Base-by-base conservation (phyloP, 345 rosid genomes). In the Heritiera fomes region DNA sequence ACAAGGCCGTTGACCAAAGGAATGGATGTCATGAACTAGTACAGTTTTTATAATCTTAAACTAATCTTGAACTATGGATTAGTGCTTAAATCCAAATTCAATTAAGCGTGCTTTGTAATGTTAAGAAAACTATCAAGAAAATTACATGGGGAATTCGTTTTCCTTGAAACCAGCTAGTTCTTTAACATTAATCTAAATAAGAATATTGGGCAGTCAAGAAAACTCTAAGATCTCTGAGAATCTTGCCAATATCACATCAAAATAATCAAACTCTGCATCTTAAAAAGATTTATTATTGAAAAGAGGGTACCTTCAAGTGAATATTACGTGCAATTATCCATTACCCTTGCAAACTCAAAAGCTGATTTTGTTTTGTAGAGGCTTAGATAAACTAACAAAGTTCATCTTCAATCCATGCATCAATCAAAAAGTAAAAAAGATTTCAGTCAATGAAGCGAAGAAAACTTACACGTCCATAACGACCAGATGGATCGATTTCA, bases 401-500 rank as follows among this genome's bases (percentile, higher is more conserved):
- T 32, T 32, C n/a, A 63, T 32, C 40, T 34, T 34, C 41, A 46
- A 20, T 40, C 15, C 38, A 58, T 23, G 67, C 40, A 38, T 73
- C 65, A 40, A 67, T 20, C n/a, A 65, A 18, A 32, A 66, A 14
- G 41, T 41, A 59, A 71, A 60, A 59, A 71, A 60, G 11, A 7
- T 15, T 50, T 23, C 12, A 9, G 58, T 53, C 59, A 12, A 17
- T 9, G 28, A 49, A 62, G 3, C 5, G 12, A 34, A 50, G 55
- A 61, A 13, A 32, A 85, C 98, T 89, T 92, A 95, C 99, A 68
- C 97, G 96, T 14, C 96, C 93, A 53, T 93, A 95, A 1, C 99
- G 98, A 81, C 92, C 90, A 5, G 98, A 87, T 68, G 98, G 98
- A 80, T 93, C 98, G 9, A 89, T 89, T 81, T 95, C 99, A 10